These are phyloP conservation scores for Sarocladiaceae sp. DNA, from an alignment of 2,329 filamentous ascomycete genomes.

Conservation along the genomic window DNA sequence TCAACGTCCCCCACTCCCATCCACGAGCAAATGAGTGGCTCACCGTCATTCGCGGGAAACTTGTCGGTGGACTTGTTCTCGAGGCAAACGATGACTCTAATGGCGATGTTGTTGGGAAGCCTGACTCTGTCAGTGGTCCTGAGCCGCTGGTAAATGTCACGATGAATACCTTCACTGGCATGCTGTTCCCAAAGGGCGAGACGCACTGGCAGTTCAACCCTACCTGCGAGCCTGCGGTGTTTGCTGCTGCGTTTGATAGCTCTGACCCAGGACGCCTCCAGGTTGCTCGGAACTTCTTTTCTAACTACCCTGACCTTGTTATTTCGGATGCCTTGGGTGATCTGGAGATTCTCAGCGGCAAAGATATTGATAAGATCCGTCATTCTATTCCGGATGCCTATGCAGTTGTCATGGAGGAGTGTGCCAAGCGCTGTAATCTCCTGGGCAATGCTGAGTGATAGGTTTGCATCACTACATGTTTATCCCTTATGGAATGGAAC, in stretches of 20 bases:
- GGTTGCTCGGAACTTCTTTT: conserved; percentile 24
- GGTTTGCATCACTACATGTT: no score
- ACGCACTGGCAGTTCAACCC: conserved; percentile 41
- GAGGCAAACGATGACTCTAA: conserved; percentile 21
- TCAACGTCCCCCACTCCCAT: conserved; percentile 38
- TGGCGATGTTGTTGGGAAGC: conserved; percentile 17
- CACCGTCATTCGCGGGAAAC: conserved; percentile 29
- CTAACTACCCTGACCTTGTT: conserved; percentile 16
- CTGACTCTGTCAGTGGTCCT: conserved; percentile 16
- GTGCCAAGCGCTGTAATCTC: conserved; percentile 9
- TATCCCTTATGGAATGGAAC: no score
- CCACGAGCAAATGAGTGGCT: conserved; percentile 35
- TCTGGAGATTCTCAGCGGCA: conserved; percentile 5
- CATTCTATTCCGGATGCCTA: conserved; percentile 9
- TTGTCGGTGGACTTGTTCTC: conserved; percentile 30
- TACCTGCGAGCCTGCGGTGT: conserved; percentile 33
- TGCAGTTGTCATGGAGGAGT: conserved; percentile 9
- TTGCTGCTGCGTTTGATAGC: conserved; percentile 34
- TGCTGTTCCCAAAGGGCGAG: conserved; percentile 36
- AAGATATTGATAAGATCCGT: conserved; percentile 3
- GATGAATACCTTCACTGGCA: conserved; percentile 26
- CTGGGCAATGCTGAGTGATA: no score
- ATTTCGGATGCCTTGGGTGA: conserved; percentile 13
- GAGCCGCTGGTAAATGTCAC: conserved; percentile 21
- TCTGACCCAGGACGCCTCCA: conserved; percentile 35